These are phyloP conservation scores for Hericium alpestre DNA, from an alignment of 768 basidiomycete species.

Conservation along the genomic window DNA sequence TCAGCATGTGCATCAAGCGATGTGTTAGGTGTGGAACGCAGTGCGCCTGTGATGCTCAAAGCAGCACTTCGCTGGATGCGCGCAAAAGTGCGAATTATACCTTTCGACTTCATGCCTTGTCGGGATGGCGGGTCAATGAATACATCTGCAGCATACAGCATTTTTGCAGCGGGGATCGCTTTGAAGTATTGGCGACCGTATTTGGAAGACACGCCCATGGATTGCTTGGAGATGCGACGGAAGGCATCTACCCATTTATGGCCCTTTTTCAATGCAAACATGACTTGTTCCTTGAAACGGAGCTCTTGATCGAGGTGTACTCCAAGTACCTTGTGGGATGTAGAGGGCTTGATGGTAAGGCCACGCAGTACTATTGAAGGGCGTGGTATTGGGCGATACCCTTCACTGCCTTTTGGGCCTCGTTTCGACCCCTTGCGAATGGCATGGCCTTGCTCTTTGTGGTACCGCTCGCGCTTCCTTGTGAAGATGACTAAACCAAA, in stretches of 20 bases:
- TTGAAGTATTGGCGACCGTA: constrained; percentile 19
- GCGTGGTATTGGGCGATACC: not conserved
- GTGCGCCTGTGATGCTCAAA: not conserved
- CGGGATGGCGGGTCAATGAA: not conserved
- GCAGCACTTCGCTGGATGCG: not conserved
- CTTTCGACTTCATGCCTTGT: not conserved
- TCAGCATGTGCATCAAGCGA: not conserved
- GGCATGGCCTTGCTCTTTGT: not conserved
- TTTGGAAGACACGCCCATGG: constrained; percentile 12
- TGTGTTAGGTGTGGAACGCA: not conserved
- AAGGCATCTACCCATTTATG: constrained; percentile 14
- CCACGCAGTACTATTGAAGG: constrained; percentile 7
- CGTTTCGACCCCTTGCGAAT: not conserved
- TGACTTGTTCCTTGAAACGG: constrained; percentile 14
- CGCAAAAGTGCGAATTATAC: not conserved
- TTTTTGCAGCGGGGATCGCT: constrained; percentile 18
- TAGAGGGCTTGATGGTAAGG: constrained; percentile 12
- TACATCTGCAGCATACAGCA: constrained; percentile 16
- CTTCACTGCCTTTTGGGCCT: not conserved
- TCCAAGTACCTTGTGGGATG: constrained; percentile 20
- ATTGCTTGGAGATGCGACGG: constrained; percentile 12
- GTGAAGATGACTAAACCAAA: not conserved
- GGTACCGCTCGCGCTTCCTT: not conserved
- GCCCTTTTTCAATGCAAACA: constrained; percentile 15
- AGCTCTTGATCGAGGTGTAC: constrained; percentile 22